Evolutionary conservation across 192 early-diverging fungal species (phyloP).

Genomic region (Coemansia sp.): DNA sequence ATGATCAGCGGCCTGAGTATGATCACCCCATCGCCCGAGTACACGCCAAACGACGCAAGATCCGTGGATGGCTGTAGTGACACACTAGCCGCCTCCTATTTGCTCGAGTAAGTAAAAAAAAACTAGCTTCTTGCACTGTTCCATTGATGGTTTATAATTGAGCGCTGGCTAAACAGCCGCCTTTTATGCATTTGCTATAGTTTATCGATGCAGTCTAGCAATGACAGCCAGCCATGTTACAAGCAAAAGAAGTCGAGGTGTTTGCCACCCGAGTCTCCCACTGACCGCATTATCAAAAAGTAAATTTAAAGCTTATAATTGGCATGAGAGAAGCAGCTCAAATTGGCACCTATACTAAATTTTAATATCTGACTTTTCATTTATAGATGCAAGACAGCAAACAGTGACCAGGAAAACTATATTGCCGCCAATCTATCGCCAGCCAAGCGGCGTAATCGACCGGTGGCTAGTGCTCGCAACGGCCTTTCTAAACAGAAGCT

Average conservation of each 20-base stretch:
- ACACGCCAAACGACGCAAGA: background rate
- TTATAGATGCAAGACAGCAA: constrained; percentile 13
- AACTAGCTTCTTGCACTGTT: background rate
- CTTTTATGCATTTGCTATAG: background rate
- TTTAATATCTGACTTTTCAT: background rate
- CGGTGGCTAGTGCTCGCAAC: background rate
- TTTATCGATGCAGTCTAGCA: constrained; percentile 4
- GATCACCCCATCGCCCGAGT: constrained; percentile 19
- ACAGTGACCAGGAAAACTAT: constrained; percentile 2
- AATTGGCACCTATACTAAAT: background rate
- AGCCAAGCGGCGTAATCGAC: background rate
- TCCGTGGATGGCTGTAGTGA: constrained; percentile 13
- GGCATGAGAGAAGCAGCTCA: background rate
- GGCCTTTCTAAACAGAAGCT: background rate
- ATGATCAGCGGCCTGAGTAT: constrained; percentile 15
- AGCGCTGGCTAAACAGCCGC: background rate
- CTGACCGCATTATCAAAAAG: constrained; percentile 17
- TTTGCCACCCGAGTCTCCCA: constrained; percentile 11
- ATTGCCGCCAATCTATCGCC: background rate
- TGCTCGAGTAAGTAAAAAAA: constrained; percentile 7
- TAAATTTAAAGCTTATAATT: background rate
- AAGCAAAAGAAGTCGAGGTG: background rate
- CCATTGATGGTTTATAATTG: background rate
- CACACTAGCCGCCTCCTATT: constrained; percentile 9
- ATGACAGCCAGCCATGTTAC: background rate